Evolutionary conservation across 345 rosid species (phyloP).

Genomic region (Eucalyptus microcorys): DNA sequence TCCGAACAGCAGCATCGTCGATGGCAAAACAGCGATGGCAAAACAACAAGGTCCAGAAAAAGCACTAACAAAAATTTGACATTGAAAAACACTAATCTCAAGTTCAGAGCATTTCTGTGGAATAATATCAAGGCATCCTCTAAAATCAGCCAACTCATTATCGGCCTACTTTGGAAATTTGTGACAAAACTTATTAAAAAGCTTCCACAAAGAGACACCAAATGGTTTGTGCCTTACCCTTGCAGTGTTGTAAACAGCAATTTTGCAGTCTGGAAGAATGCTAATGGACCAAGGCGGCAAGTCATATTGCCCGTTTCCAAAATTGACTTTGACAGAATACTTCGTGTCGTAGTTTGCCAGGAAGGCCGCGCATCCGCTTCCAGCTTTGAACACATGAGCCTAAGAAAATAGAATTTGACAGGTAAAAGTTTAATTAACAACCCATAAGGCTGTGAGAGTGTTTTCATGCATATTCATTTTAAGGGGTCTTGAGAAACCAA

Average conservation of each 20-base stretch:
- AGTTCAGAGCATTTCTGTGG: too few species aligned
- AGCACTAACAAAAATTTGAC: too few species aligned
- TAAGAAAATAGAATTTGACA: background rate
- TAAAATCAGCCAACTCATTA: too few species aligned
- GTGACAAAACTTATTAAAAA: too few species aligned
- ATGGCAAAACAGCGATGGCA: too few species aligned
- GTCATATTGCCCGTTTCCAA: conserved; percentile 15
- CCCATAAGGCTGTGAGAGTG: background rate
- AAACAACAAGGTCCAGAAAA: too few species aligned
- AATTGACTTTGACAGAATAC: conserved; percentile 13
- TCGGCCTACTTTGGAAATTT: too few species aligned
- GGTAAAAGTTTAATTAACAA: background rate
- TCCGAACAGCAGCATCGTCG: too few species aligned
- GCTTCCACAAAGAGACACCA: too few species aligned
- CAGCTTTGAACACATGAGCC: conserved; percentile 28
- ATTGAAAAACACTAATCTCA: too few species aligned
- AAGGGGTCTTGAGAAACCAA: background rate
- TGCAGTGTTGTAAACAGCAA: conserved; percentile 24
- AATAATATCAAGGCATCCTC: too few species aligned
- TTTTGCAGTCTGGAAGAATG: conserved; percentile 29
- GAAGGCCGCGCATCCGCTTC: conserved; percentile 18
- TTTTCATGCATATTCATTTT: background rate
- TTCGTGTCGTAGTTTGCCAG: conserved; percentile 29
- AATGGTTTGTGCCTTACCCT: background rate
- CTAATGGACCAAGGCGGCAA: conserved; percentile 43